Conservation (phyloP, 2,329 filamentous ascomycete genomes). For the Colletotrichum musicola region DNA sequence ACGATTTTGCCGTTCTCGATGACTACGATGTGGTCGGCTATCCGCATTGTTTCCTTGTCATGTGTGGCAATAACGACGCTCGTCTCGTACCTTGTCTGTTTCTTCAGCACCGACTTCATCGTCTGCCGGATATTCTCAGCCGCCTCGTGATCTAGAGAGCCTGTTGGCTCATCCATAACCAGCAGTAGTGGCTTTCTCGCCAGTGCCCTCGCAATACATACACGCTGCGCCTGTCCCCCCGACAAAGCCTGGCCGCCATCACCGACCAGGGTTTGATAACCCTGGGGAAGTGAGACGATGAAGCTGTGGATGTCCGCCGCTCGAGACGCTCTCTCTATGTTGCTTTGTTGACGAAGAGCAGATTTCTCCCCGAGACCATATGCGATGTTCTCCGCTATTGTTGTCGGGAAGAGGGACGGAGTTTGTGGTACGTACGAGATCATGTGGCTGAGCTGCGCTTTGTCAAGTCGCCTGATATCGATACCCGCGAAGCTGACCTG, state of each 20-base stretch:
- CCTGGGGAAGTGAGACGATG: constrained; percentile 74
- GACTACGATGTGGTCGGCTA: constrained; percentile 80
- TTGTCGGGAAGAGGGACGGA: constrained; percentile 82
- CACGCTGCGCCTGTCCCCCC: constrained; percentile 84
- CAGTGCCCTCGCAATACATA: constrained; percentile 85
- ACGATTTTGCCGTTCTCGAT: constrained; percentile 76
- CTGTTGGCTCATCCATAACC: constrained; percentile 89
- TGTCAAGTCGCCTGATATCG: constrained; percentile 71
- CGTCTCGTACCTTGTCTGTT: constrained; percentile 55
- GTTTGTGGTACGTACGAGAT: constrained; percentile 78
- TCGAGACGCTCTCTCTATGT: constrained; percentile 65
- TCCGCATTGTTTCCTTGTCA: constrained; percentile 85
- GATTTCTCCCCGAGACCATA: constrained; percentile 77
- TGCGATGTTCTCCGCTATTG: constrained; percentile 82
- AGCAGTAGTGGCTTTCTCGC: constrained; percentile 78
- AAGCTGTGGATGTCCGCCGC: constrained; percentile 81
- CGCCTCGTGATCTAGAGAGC: constrained; percentile 79
- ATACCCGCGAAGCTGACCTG: constrained; percentile 69
- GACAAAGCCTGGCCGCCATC: constrained; percentile 81
- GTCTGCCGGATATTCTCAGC: constrained; percentile 74
- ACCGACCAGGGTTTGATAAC: constrained; percentile 75
- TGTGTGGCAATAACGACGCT: constrained; percentile 88
- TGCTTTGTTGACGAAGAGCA: constrained; percentile 57
- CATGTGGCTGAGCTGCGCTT: constrained; percentile 68
- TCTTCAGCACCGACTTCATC: constrained; percentile 65